These are phyloP conservation scores for Bipolaris sorokiniana DNA, from an alignment of 2,329 filamentous ascomycete species.

Conservation along the genomic window DNA sequence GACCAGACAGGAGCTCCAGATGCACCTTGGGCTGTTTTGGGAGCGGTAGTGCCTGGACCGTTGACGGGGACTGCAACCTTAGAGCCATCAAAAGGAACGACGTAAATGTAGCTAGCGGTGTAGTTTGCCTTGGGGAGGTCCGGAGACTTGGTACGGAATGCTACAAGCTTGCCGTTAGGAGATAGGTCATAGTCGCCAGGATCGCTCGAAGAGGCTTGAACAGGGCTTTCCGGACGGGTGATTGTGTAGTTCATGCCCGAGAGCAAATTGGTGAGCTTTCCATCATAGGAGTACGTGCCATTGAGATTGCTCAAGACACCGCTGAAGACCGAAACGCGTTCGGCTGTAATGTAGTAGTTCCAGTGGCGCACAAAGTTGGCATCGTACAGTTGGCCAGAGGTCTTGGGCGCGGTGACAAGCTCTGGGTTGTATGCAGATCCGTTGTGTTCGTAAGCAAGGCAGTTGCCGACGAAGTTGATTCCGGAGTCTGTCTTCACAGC, in stretches of 20 bases:
- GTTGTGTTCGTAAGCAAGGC: constrained; percentile 66
- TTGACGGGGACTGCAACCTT: constrained; percentile 40
- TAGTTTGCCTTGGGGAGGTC: constrained; percentile 72
- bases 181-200: constrained; percentile 78
- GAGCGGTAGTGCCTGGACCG: constrained; percentile 39
- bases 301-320: constrained; percentile 59
- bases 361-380: constrained; percentile 81
- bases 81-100: constrained; percentile 70
- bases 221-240: constrained; percentile 67
- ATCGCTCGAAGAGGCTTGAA: constrained; percentile 75
- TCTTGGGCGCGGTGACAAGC: constrained; percentile 63
- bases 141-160: constrained; percentile 78
- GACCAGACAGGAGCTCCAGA: constrained; percentile 73
- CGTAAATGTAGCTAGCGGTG: constrained; percentile 84
- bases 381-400: constrained; percentile 73
- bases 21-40: constrained; percentile 63
- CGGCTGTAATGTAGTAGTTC: constrained; percentile 73
- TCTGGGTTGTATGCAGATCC: constrained; percentile 73
- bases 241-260: constrained; percentile 65
- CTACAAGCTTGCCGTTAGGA: constrained; percentile 64
- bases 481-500: constrained; percentile 48
- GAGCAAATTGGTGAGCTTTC: constrained; percentile 55
- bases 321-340: constrained; percentile 76
- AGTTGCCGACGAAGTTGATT: constrained; percentile 59
- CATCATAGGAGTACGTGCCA: constrained; percentile 39